Percentiles rank a stretch among this genome's conserved stretches.
phyloP scores from a whole-genome alignment of 768 basidiomycete species.

The Podaxis sp. region DNA sequence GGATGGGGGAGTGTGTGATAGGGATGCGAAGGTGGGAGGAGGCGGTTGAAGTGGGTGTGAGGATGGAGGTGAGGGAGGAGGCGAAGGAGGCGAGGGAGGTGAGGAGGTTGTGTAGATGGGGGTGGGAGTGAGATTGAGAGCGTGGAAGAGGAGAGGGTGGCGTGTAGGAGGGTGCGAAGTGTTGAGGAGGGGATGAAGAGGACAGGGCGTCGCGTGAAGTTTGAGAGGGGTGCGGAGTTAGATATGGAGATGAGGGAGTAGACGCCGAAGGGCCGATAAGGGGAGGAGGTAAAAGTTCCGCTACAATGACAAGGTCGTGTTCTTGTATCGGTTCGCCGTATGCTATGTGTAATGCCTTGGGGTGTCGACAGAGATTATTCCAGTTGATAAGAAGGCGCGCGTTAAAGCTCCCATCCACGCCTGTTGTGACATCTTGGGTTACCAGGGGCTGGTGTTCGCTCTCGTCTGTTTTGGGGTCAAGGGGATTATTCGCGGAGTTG shows the following conservation, averaged over 20 bases:
- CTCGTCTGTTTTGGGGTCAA: slow-evolving; percentile 19
- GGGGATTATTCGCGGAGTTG: not conserved
- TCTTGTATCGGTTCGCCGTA: slow-evolving; percentile 53
- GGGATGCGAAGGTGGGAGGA: slow-evolving; percentile 37
- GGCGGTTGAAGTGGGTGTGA: slow-evolving; percentile 2
- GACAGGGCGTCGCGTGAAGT: not conserved
- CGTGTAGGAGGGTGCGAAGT: not conserved
- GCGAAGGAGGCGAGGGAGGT: slow-evolving; percentile 16
- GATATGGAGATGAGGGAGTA: not conserved
- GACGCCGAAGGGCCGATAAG: slow-evolving; percentile 4
- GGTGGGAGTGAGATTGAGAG: not conserved
- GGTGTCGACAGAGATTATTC: slow-evolving; percentile 67
- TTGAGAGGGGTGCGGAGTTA: too few relatives aligned
- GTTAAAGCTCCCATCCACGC: slow-evolving; percentile 73
- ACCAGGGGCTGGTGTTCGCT: slow-evolving; percentile 45
- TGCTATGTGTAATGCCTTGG: slow-evolving; percentile 53
- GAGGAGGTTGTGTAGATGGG: slow-evolving; percentile 3
- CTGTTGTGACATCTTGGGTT: slow-evolving; percentile 53
- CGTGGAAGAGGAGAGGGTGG: not conserved
- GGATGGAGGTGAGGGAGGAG: slow-evolving; percentile 1
- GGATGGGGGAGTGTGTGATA: slow-evolving; percentile 62
- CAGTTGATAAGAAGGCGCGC: slow-evolving; percentile 61
- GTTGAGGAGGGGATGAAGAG: not conserved
- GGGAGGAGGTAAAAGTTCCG: slow-evolving; percentile 46
- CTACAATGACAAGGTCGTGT: slow-evolving; percentile 54